Evolutionary conservation across 306 rosid genomes (phyloP).

Genomic region (Ormosia emarginata): DNA sequence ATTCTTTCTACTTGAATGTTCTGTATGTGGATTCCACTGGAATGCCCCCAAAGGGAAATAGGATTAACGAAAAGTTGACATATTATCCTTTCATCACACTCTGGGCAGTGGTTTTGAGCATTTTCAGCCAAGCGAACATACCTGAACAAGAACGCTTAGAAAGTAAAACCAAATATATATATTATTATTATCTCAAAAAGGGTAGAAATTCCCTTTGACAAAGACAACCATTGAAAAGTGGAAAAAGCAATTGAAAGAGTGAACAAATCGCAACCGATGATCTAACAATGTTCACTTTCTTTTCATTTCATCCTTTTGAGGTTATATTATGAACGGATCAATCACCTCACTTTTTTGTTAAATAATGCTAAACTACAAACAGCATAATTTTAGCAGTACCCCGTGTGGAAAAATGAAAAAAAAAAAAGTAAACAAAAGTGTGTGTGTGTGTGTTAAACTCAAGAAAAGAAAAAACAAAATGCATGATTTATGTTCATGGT

Average conservation of each 20-base stretch:
- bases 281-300: neutral
- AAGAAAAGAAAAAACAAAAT: neutral
- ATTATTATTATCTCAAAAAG: neutral
- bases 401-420: neutral
- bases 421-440: neutral
- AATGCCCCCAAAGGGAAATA: neutral
- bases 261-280: neutral
- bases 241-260: constrained; percentile 11
- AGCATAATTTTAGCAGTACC: neutral
- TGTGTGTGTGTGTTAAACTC: neutral
- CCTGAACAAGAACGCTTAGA: neutral
- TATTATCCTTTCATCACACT: neutral
- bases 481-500: neutral
- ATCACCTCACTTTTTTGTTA: neutral
- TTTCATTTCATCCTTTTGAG: neutral
- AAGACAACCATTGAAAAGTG: constrained; percentile 16
- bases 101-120: neutral
- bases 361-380: neutral
- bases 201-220: constrained; percentile 16
- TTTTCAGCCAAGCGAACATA: neutral
- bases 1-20: neutral
- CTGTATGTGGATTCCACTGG: neutral
- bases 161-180: neutral
- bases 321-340: neutral
- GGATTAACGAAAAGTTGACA: neutral